These are phyloP conservation scores for Musa beccarii DNA, from an alignment of 176 grass and related monocot genomes.

Conservation along the genomic window DNA sequence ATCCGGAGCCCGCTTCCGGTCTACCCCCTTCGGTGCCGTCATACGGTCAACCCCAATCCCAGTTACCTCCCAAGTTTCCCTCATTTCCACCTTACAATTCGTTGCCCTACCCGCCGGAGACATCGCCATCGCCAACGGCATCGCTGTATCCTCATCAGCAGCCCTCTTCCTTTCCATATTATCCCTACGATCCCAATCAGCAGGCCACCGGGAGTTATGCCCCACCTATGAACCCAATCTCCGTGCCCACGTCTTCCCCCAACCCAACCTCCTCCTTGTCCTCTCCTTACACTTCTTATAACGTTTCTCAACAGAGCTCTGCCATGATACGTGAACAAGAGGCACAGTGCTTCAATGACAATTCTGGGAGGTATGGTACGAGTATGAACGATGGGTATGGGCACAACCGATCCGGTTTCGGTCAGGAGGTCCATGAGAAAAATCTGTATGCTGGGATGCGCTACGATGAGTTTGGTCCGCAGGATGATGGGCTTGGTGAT, in stretches of 20 bases:
- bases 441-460: slow-evolving; percentile 14
- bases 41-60: slow-evolving; percentile 8
- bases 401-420: slow-evolving; percentile 27
- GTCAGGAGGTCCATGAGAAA: slow-evolving; percentile 38
- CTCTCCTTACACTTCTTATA: slow-evolving; percentile 48
- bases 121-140: background rate
- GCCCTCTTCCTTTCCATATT: slow-evolving; percentile 22
- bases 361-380: background rate
- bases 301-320: slow-evolving; percentile 23
- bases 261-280: background rate
- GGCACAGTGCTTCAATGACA: background rate
- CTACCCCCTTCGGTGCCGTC: background rate
- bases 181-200: slow-evolving; percentile 15
- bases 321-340: slow-evolving; percentile 10
- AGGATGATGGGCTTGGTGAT: slow-evolving; percentile 35
- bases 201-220: slow-evolving; percentile 12
- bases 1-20: slow-evolving; percentile 17
- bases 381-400: slow-evolving; percentile 29
- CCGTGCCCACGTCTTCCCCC: slow-evolving; percentile 5
- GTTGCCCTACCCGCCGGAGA: slow-evolving; percentile 31
- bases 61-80: slow-evolving; percentile 16
- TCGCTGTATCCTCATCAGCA: slow-evolving; percentile 30
- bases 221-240: slow-evolving; percentile 6
- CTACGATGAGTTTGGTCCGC: slow-evolving; percentile 18
- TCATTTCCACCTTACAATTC: slow-evolving; percentile 42